phyloP scores from a whole-genome alignment of 768 basidiomycete genomes.

The Russula sp. region DNA sequence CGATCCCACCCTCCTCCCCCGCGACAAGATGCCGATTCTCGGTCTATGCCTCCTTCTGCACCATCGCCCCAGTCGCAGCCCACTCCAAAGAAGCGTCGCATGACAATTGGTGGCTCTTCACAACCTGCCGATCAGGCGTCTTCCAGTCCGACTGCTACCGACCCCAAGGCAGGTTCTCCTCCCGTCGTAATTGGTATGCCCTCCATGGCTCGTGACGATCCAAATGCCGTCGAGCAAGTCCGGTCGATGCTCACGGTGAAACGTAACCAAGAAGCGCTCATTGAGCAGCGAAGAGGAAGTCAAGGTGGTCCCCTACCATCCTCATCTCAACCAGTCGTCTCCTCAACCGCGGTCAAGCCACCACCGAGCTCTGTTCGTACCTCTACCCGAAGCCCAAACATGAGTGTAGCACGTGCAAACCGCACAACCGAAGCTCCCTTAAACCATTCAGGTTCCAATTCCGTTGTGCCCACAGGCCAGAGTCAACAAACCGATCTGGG shows the following conservation, averaged over 20 bases:
- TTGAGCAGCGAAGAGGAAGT: slow-evolving; percentile 65
- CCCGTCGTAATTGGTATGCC: slow-evolving; percentile 58
- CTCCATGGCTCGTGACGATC: slow-evolving; percentile 53
- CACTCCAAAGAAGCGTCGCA: slow-evolving; percentile 56
- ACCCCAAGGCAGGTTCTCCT: slow-evolving; percentile 51
- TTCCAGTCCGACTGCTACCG: slow-evolving; percentile 31
- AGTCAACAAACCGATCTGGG: slow-evolving; percentile 22
- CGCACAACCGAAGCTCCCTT: slow-evolving; percentile 26
- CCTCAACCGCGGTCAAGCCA: slow-evolving; percentile 27
- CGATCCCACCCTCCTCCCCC: slow-evolving; percentile 7
- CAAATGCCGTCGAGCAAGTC: slow-evolving; percentile 52
- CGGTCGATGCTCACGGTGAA: slow-evolving; percentile 58
- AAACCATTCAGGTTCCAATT: slow-evolving; percentile 25
- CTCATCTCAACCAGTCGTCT: slow-evolving; percentile 19
- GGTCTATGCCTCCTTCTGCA: slow-evolving; percentile 17
- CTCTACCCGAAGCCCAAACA: slow-evolving; percentile 25
- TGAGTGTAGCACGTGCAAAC: slow-evolving; percentile 26
- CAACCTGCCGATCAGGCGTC: slow-evolving; percentile 50
- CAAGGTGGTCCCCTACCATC: slow-evolving; percentile 34
- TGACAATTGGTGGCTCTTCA: slow-evolving; percentile 60
- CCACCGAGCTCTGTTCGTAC: slow-evolving; percentile 31
- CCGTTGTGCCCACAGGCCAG: slow-evolving; percentile 28
- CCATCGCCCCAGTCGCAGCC: slow-evolving; percentile 19
- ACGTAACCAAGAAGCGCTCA: slow-evolving; percentile 65
- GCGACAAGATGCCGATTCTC: slow-evolving; percentile 16